Evolutionary conservation across 345 rosid species (phyloP).

Genomic region (Hibiscus trionum): DNA sequence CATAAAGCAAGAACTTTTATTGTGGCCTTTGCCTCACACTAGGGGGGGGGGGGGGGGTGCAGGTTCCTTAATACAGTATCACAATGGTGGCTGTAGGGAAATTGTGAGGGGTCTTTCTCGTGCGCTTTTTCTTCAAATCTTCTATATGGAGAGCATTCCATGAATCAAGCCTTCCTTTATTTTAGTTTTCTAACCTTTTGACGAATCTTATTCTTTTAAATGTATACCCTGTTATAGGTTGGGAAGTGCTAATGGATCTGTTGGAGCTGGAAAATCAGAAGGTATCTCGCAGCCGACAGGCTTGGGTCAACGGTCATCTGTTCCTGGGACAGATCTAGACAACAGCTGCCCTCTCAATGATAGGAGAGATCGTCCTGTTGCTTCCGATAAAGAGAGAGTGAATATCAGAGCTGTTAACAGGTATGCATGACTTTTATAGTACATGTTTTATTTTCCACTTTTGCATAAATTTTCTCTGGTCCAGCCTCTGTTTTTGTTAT

Average conservation of each 20-base stretch:
- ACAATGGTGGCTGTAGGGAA: slow-evolving; percentile 2
- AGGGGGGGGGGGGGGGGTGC: not conserved
- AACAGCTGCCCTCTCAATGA: slow-evolving; percentile 51
- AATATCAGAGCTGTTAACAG: slow-evolving; percentile 65
- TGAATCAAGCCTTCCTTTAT: not conserved
- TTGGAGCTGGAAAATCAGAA: slow-evolving; percentile 67
- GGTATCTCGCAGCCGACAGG: slow-evolving; percentile 47
- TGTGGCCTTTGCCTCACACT: not conserved
- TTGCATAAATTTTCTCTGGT: not conserved
- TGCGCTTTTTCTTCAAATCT: not conserved
- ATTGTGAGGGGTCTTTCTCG: slow-evolving; percentile 14
- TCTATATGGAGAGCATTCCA: not conserved
- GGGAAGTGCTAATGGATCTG: slow-evolving; percentile 60
- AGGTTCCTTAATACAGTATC: not conserved
- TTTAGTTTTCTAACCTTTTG: slow-evolving; percentile 12
- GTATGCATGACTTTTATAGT: slow-evolving; percentile 38
- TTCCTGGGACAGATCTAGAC: slow-evolving; percentile 59
- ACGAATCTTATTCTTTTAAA: slow-evolving; percentile 10
- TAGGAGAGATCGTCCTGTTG: slow-evolving; percentile 65
- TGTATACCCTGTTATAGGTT: slow-evolving; percentile 42
- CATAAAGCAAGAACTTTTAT: not conserved
- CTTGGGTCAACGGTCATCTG: slow-evolving; percentile 50
- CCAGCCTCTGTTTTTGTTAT: not conserved
- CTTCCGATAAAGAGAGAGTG: slow-evolving; percentile 74
- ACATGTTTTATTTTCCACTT: slow-evolving; percentile 8